phyloP scores from a whole-genome alignment of 1,139 yeast genomes.

The Hemisphaericaspora lyxosophila region DNA sequence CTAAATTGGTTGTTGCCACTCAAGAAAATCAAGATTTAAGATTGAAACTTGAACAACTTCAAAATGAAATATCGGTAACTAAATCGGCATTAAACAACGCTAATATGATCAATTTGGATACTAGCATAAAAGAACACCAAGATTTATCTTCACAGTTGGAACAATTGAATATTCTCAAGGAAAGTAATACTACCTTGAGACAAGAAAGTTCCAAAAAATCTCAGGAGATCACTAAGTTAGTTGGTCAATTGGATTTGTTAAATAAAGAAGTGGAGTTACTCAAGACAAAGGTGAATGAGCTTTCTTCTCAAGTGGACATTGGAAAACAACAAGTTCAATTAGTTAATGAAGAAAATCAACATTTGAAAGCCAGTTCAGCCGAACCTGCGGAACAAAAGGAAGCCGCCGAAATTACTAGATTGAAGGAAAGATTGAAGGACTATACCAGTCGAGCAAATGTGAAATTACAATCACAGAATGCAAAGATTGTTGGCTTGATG shows the following conservation, averaged over 20 bases:
- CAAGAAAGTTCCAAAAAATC: slow-evolving; percentile 41
- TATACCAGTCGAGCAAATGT: slow-evolving; percentile 24
- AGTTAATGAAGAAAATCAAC: slow-evolving; percentile 39
- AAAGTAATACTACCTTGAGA: slow-evolving; percentile 69
- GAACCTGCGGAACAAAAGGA: slow-evolving; percentile 8
- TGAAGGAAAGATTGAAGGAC: slow-evolving; percentile 23
- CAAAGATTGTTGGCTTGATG: slow-evolving; percentile 25
- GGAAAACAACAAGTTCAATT: slow-evolving; percentile 35
- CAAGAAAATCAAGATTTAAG: slow-evolving; percentile 52
- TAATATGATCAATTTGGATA: slow-evolving; percentile 37
- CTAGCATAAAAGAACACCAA: slow-evolving; percentile 48
- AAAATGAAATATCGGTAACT: slow-evolving; percentile 44
- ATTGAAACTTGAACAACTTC: slow-evolving; percentile 39
- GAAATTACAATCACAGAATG: slow-evolving; percentile 22
- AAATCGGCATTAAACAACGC: slow-evolving; percentile 44
- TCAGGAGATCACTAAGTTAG: slow-evolving; percentile 24
- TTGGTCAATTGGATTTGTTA: slow-evolving; percentile 19
- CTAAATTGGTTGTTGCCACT: slow-evolving; percentile 49
- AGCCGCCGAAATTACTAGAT: slow-evolving; percentile 17
- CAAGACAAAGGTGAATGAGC: slow-evolving; percentile 20
- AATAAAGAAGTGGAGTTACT: slow-evolving; percentile 22
- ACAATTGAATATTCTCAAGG: slow-evolving; percentile 69
- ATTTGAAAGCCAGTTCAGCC: slow-evolving; percentile 23
- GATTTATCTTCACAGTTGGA: slow-evolving; percentile 59
- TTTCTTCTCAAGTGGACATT: slow-evolving; percentile 28